Conservation (phyloP, 2,329 filamentous ascomycete genomes). For the Dactylellina haptotyla region DNA sequence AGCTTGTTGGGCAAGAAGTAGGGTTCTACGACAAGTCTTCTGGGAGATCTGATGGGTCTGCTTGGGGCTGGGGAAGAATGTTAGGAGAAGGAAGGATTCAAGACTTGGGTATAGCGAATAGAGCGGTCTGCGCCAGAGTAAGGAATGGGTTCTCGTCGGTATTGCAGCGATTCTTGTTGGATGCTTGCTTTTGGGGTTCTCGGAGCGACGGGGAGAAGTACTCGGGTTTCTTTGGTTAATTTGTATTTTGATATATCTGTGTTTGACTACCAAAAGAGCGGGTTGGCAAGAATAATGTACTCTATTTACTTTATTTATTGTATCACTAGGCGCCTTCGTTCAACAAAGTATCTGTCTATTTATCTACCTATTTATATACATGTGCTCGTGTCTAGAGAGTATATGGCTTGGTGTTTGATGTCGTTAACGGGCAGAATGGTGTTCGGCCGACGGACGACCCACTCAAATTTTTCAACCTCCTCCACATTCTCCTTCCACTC, state of each 20-base stretch:
- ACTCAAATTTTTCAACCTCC: conserved; percentile 20
- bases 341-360: not conserved
- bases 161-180: not conserved
- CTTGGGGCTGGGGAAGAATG: conserved; percentile 8
- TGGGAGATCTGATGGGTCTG: conserved; percentile 3
- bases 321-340: not conserved
- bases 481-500: not conserved
- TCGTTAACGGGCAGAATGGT: not conserved
- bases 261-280: too few relatives aligned
- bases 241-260: not conserved
- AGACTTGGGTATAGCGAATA: not conserved
- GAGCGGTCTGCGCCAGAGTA: not conserved
- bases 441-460: not conserved
- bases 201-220: not conserved
- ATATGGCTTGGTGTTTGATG: not conserved
- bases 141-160: not conserved
- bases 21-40: conserved; percentile 27
- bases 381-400: too few relatives aligned
- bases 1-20: conserved; percentile 50
- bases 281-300: too few relatives aligned
- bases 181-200: not conserved
- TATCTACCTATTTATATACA: too few relatives aligned
- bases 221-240: not conserved
- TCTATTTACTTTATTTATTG: not conserved
- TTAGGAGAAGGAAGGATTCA: conserved; percentile 2